Evolutionary conservation across 495 filamentous ascomycete species (phyloP), one percentile per base, ranked within the genome.

Genomic region (Penicillium dipodomyicola): DNA sequence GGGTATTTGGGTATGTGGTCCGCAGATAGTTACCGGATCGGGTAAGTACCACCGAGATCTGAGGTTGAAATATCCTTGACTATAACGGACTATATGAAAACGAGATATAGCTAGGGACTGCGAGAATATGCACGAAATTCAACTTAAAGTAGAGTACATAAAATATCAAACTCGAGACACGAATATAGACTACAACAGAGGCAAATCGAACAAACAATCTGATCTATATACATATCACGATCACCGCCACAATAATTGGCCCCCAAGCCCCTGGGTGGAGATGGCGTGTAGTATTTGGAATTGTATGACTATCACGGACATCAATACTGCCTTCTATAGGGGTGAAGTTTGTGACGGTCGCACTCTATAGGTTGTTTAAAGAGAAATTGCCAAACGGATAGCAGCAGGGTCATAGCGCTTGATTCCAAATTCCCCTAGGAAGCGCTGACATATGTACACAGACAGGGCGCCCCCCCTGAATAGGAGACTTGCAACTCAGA

Each of bases 341-440:
- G 27, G 44, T 30, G 12, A 23, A 42, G 19, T 44, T 40, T 52
- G n/a, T 17, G 17, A 5, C 29, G 23, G 25, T 49, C 50, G 35
- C 45, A 43, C 20, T 8, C 22, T 9, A 20, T 22, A n/a, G 27
- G 47, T 32, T 50, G 29, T 12, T 27, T 32, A 39, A 44, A 27
- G 42, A 15, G 9, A n/a, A 12, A 9, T 17, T 37, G 19, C 7
- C 23, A 30, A 4, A 33, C 45, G 45, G 45, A 3, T 20, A 32
- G 3, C n/a, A 33, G 27, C 51, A 45, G 27, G 43, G 32, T 47
- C 41, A 25, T 35, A 54, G 42, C 42, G 49, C 23, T 22, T 2
- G 15, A 58, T 58, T 58, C 47, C 48, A 57, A 57, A 57, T 56
- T 9, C 20, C 44, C 29, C 20, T n/a, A 29, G 32, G 47, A 22